Base-by-base conservation (phyloP, 768 basidiomycete genomes). In the Suillus placidus region DNA sequence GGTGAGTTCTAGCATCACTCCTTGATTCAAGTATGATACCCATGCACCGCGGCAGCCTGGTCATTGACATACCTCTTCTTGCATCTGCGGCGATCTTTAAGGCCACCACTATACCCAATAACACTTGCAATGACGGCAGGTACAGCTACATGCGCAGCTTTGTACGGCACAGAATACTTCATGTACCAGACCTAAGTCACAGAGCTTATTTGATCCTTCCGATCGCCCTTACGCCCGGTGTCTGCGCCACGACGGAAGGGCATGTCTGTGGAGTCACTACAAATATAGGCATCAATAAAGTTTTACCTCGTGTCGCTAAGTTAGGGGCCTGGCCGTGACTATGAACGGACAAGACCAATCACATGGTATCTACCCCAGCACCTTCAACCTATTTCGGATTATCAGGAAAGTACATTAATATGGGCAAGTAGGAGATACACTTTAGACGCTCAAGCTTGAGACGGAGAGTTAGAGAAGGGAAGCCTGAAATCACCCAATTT, bases 51-150 rank as follows among this genome's bases (percentile, higher is more conserved):
- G 49, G 37, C 54, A 81, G 82, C 82, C 8, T 83, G 81, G 81
- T 81, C 81, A n/a, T 69, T 83, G 55, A 83, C 78, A 40, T 83
- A 83, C 64, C 76, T 83, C 40, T 70, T 81, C 23, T 63, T 83
- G 42, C 81, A 82, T 57, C 66, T 74, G 3, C 71, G 78, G n/a
- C 73, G 68, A 40, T 78, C 81, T 1, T 45, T 77, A 3, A 73
- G 63, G 14, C 65, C 72, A 0, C 80, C 79, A 0, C 70, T 78
- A 2, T 74, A 78, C 65, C 68, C 71, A 1, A 54, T 81, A 2
- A 71, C 81, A n/a, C 64, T 81, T 20, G 76, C 72, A 1, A 70
- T 83, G 66, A 71, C 69, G 20, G 69, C 58, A 2, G 78, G 78
- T 1, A 68, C 80, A 9, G 60, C 72, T 20, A 70, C 60, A n/a